Percentiles rank a stretch among this genome's conserved stretches.
phyloP scores from a whole-genome alignment of 306 rosid genomes.

The Nissolia schottii region DNA sequence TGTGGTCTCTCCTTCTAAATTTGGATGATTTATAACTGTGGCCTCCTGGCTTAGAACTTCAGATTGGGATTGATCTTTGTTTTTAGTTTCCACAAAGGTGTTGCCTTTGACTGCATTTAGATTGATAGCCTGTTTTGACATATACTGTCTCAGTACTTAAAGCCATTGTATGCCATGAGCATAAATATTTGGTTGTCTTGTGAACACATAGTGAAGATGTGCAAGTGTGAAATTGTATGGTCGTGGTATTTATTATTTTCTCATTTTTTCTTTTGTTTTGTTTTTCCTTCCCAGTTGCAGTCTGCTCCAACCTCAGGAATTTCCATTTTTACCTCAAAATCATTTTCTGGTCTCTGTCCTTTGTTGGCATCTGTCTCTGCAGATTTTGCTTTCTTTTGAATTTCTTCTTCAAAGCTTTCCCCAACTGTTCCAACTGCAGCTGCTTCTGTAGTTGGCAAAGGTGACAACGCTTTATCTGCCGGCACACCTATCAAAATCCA shows the following conservation, averaged over 20 bases:
- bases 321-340: background rate
- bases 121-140: slow-evolving; percentile 19
- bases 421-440: background rate
- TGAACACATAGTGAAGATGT: background rate
- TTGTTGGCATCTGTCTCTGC: background rate
- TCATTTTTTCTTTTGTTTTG: background rate
- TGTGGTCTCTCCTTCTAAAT: background rate
- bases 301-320: slow-evolving; percentile 17
- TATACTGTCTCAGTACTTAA: background rate
- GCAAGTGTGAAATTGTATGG: background rate
- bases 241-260: background rate
- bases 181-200: background rate
- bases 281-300: too few species aligned
- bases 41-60: background rate
- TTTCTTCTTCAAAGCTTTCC: slow-evolving; percentile 19
- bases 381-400: slow-evolving; percentile 10
- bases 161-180: background rate
- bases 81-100: background rate
- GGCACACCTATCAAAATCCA: slow-evolving; percentile 12
- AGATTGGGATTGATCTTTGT: background rate
- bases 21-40: background rate
- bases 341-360: slow-evolving; percentile 13
- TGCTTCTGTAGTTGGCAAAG: background rate
- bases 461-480: slow-evolving; percentile 7
- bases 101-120: background rate